Percentiles rank a stretch among this genome's conserved stretches.
phyloP scores from a whole-genome alignment of 345 rosid species.

The Pugionium dolabratum region DNA sequence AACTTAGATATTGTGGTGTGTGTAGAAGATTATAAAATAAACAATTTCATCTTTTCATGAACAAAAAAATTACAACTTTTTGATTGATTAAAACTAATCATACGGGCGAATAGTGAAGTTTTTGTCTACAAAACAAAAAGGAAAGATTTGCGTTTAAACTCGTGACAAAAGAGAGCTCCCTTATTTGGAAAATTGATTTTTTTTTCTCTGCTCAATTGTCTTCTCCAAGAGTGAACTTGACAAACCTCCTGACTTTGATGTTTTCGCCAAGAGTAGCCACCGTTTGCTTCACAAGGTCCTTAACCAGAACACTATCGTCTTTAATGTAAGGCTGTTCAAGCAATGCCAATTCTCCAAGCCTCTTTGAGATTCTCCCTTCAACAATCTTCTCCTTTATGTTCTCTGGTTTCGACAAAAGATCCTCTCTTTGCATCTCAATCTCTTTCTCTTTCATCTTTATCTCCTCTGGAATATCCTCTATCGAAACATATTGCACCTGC shows the following conservation, averaged over 20 bases:
- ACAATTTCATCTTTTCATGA: conserved; percentile 20
- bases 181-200: conserved; percentile 26
- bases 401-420: conserved; percentile 81
- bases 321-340: conserved; percentile 79
- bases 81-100: conserved; percentile 26
- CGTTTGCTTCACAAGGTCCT: conserved; percentile 79
- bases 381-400: conserved; percentile 84
- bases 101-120: conserved; percentile 20
- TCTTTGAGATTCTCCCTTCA: conserved; percentile 82
- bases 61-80: conserved; percentile 34
- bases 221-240: conserved; percentile 73
- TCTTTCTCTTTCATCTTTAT: conserved; percentile 67
- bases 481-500: conserved; percentile 65
- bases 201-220: conserved; percentile 26
- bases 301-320: conserved; percentile 68
- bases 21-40: too few relatives aligned
- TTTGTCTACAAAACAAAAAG: conserved; percentile 29
- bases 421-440: conserved; percentile 94
- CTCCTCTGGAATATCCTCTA: conserved; percentile 65
- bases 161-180: conserved; percentile 25
- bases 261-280: conserved; percentile 93
- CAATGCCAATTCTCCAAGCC: conserved; percentile 80
- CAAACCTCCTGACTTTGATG: conserved; percentile 73
- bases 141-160: conserved; percentile 14
- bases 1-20: too few relatives aligned